Percentiles rank a stretch among this genome's conserved stretches.
Evolutionary conservation across 2,329 filamentous ascomycete species (phyloP).

Genomic region (Zalaria sp.): DNA sequence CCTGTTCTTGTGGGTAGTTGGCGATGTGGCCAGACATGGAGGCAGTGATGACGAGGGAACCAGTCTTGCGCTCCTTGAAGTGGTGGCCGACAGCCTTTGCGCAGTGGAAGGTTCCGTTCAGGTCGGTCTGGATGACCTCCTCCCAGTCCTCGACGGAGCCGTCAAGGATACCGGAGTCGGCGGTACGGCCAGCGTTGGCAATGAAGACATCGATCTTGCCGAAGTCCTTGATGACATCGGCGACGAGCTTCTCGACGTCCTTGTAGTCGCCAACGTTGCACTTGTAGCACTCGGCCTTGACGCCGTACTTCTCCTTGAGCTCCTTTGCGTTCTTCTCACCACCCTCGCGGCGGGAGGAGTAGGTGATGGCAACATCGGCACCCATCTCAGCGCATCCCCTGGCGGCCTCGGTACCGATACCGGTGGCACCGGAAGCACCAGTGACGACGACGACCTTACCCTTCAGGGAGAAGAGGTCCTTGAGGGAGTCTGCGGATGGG

Average conservation of each 20-base stretch:
- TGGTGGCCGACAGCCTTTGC: constrained; percentile 78
- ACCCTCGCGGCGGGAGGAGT: constrained; percentile 45
- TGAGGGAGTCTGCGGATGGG: constrained; percentile 40
- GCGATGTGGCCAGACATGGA: constrained; percentile 70
- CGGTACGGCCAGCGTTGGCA: constrained; percentile 58
- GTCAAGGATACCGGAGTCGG: constrained; percentile 54
- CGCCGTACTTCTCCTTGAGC: constrained; percentile 43
- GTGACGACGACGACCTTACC: constrained; percentile 39
- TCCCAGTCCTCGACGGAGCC: constrained; percentile 58
- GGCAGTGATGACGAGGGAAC: constrained; percentile 53
- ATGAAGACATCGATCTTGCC: constrained; percentile 54
- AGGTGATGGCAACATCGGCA: constrained; percentile 53
- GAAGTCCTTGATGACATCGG: constrained; percentile 52
- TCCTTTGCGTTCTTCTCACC: constrained; percentile 54
- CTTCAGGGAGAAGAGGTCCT: constrained; percentile 40
- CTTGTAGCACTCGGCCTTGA: constrained; percentile 57
- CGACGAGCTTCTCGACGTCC: constrained; percentile 41
- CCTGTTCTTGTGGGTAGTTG: constrained; percentile 58
- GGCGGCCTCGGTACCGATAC: constrained; percentile 54
- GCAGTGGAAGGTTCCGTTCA: constrained; percentile 76
- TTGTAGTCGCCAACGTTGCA: constrained; percentile 44
- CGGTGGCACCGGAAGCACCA: constrained; percentile 45
- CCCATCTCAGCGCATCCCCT: constrained; percentile 52
- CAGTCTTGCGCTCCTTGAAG: constrained; percentile 51
- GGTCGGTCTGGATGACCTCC: constrained; percentile 70